A percentile compares a stretch with the other conserved stretches of the same genome.
Conservation (phyloP, 129 eudicot genomes). For the Flaveria linearis region DNA sequence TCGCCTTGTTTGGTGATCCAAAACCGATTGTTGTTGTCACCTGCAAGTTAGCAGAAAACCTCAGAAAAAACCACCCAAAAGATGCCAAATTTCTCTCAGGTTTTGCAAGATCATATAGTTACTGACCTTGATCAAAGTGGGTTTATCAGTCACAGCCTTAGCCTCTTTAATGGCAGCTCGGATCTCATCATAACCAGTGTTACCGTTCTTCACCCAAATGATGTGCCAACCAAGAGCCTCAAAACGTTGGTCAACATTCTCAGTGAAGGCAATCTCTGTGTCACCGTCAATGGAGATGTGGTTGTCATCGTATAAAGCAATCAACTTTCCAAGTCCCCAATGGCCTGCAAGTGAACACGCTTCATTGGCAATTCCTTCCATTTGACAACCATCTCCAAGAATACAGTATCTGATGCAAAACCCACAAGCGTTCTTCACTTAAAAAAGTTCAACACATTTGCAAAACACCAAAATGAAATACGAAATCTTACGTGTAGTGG, state of each 20-base stretch:
- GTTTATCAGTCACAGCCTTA: conserved; percentile 86
- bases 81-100: neutral
- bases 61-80: conserved; percentile 5
- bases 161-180: conserved; percentile 98
- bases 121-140: conserved; percentile 89
- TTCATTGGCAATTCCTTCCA: conserved; percentile 96
- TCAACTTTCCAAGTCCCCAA: conserved; percentile 98
- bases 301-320: conserved; percentile 95
- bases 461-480: neutral
- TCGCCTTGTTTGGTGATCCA: conserved; percentile 98
- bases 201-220: conserved; percentile 97
- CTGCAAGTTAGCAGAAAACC: conserved; percentile 38
- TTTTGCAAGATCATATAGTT: neutral
- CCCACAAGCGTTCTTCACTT: neutral
- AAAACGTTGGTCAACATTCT: conserved; percentile 74
- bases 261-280: conserved; percentile 94
- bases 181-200: conserved; percentile 91
- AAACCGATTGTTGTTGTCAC: conserved; percentile 94
- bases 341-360: conserved; percentile 98
- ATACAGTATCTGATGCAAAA: conserved; percentile 57
- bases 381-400: conserved; percentile 96
- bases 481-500: conserved; percentile 82
- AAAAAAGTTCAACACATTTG: neutral
- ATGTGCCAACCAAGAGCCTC: conserved; percentile 99
- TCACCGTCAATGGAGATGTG: conserved; percentile 96